Evolutionary conservation across 148 eudicot genomes (phyloP), one percentile per base, ranked within the genome.

Genomic region (Spergularia marina): DNA sequence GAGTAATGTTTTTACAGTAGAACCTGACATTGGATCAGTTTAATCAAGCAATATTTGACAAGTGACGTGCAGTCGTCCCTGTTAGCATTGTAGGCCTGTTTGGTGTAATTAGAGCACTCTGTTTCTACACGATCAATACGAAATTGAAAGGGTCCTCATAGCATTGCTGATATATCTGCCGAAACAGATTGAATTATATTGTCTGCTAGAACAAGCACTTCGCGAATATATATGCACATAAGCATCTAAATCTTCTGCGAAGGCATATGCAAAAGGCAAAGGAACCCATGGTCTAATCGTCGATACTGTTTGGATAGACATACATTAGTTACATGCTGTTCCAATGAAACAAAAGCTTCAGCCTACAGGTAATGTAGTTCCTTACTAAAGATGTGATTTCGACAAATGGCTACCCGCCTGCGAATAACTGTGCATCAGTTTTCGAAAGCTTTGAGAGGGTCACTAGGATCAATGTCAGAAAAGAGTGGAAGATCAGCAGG

Each of bases 401-500:
- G 41, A 44, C 51, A 41, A 41, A 78, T 53, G 62, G 47, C 30
- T 20, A 54, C 10, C 23, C 41, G 39, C 30, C 59, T 9, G 23
- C 65, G 51, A 44, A 60, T 10, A 70, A 39, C 76, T 36, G 36
- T 30, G 76, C 76, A 56, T 82, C 83, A 86, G 23, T 77, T 75
- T 65, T 80, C 75, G 20, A 93, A 89, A 76, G 85, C 78, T 78
- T 83, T 83, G 47, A 93, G 86, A 58, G 94, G 94, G 56, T 91
- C 87, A 12, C 83, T 80, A 34, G 84, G 88, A 76, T 93, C 85
- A 21, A 93, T 86, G 57, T 89, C 86, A 6, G 81, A 63, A 11
- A 89, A 58, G 70, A 83, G 85, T 14, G 94, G 97, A 55, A 88
- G 97, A 85, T 93, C 91, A 41, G 77, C 78, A 0, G 89, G 89